Evolutionary conservation across 2,329 filamentous ascomycete species (phyloP).

Genomic region (Sporothrix euskadiensis): DNA sequence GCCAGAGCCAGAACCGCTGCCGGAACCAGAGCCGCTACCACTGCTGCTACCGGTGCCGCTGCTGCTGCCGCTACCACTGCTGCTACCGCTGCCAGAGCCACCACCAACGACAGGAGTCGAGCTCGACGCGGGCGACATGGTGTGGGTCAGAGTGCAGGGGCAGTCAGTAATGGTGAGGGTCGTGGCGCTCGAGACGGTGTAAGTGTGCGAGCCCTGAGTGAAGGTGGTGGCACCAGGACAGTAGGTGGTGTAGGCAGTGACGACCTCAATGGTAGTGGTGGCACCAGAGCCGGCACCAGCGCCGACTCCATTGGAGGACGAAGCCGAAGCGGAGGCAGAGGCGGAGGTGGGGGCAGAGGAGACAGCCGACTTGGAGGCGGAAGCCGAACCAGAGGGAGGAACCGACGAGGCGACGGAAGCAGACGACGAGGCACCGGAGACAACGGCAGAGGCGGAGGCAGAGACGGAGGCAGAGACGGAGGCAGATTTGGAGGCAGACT

Average conservation of each 20-base stretch:
- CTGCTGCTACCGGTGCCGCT: neutral
- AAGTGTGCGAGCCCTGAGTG: slow-evolving; percentile 27
- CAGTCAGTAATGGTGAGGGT: slow-evolving; percentile 65
- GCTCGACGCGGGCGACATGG: slow-evolving; percentile 8
- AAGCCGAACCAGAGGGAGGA: neutral
- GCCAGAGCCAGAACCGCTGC: neutral
- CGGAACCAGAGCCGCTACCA: neutral
- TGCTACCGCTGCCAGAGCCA: neutral
- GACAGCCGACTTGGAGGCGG: neutral
- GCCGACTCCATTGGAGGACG: neutral
- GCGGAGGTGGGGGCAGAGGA: neutral
- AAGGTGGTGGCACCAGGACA: slow-evolving; percentile 25
- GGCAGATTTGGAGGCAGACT: neutral
- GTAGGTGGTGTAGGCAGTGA: slow-evolving; percentile 27
- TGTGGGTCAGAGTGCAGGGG: slow-evolving; percentile 62
- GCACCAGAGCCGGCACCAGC: neutral
- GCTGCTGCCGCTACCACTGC: neutral
- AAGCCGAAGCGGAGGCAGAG: neutral
- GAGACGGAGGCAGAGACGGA: neutral
- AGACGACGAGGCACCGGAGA: neutral
- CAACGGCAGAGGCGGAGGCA: neutral
- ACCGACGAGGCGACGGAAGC: neutral
- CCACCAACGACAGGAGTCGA: neutral
- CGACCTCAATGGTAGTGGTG: slow-evolving; percentile 25
- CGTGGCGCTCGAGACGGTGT: slow-evolving; percentile 46